Base-by-base conservation (phyloP, 148 eudicot species). In the Talinum fruticosum region DNA sequence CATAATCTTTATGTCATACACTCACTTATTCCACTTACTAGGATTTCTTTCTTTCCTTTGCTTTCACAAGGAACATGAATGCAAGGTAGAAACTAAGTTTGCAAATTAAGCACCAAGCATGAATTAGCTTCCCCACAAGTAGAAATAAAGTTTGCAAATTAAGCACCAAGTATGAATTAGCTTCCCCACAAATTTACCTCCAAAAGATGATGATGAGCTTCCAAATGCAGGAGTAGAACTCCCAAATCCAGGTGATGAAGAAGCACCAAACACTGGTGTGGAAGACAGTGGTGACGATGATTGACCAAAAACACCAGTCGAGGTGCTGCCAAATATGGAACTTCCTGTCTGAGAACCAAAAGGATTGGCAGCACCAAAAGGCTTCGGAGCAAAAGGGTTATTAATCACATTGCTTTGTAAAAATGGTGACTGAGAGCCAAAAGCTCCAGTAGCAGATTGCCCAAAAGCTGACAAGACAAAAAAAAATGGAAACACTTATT, bases 231-330 rank as follows among this genome's bases (percentile, higher is more conserved):
- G 89, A 30, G 81, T 77, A 36, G 97, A 82, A 87, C 75, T 82
- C 75, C 94, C 97, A 87, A 90, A 90, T 76, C 87, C 89, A 45
- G 98, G 87, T 10, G 98, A 83, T 29, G 97, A 82, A 69, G 98
- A 84, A 72, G 88, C 92, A 76, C 98, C 98, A 82, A 94, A 94
- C 12, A 83, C 85, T 34, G 97, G 91, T n/a, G 91, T 86, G 13
- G 93, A 81, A 53, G 94, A 86, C 74, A 92, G 71, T 64, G 92
- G 87, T 71, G 97, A 87, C 47, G 97, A 86, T 75, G 97, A 76
- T 77, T 86, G 90, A 71, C 99, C 99, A 87, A 96, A 96, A 30
- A 91, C 97, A 72, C 97, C 97, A 45, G 99, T 96, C 68, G 97
- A 91, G 77, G 89, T 93, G 82, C 89, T 84, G 67, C 97, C 97